Base-by-base conservation (phyloP, 177 flowering plant genomes). In the Telopea speciosissima region DNA sequence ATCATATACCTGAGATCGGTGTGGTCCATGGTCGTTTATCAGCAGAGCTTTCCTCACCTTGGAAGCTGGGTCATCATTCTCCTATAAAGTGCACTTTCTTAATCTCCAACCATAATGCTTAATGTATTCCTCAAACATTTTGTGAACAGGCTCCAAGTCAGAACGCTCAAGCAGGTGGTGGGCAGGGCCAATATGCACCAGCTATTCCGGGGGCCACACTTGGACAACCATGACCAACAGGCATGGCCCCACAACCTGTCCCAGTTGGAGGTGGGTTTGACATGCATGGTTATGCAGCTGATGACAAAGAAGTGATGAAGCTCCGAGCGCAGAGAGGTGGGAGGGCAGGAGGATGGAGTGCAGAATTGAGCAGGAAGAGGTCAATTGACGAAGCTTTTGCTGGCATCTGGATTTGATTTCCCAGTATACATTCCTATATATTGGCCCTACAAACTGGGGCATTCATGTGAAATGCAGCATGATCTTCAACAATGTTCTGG, bases 161-260 rank as follows among this genome's bases (percentile, higher is more conserved):
- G 68, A 83, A 75, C 73, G 79, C 81, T 21, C 90, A 88, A 79
- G 78, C 73, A 56, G 91, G 85, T 21, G 25, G 78, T 74, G 73
- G 75, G 31, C 87, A 81, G 68, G 92, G 93, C 16, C 90, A 86
- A 40, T 93, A 93, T 76, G 96, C 91, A 22, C 94, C 97, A 10
- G 81, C 96, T 33, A 22, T 85, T 45, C 78, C 92, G 61, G 94
- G 92, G 59, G 92, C 83, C 13, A 74, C 80, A 67, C 66, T 84
- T 33, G 72, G 72, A 16, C 98, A 90, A 77, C 97, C 97, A 56
- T 83, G 98, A 12, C 97, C 97, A 21, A 83, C 81, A 44, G 97
- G 95, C 69, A 82, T 82, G 83, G 84, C 78, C 56, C 84, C 86
- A 24, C 91, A 91, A 72, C 97, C 96, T 7, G 58, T 82, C 22